phyloP scores from a whole-genome alignment of 208 protist species.

The Leishmania turanica region DNA sequence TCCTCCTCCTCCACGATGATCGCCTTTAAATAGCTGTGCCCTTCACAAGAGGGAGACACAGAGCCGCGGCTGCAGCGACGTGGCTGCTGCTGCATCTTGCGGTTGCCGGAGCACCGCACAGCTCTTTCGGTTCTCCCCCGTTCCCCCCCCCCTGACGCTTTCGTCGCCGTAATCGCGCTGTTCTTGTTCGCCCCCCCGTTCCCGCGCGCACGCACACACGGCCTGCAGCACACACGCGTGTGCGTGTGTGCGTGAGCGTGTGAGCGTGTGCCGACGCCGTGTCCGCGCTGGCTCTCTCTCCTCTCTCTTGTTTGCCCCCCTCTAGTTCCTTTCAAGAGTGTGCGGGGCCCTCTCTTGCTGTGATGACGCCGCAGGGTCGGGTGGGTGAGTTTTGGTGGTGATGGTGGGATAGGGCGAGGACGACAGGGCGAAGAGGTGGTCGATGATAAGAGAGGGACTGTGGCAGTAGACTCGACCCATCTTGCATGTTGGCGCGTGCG shows the following conservation, averaged over 20 bases:
- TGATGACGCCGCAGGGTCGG: neutral
- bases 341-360: neutral
- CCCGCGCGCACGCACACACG: too few species aligned
- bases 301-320: too few species aligned
- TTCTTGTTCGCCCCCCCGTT: too few species aligned
- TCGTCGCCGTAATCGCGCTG: too few species aligned
- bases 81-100: neutral
- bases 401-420: neutral
- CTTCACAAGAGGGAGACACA: neutral
- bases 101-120: neutral
- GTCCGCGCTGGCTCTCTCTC: neutral
- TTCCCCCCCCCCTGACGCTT: too few species aligned
- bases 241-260: neutral
- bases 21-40: neutral
- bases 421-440: neutral
- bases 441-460: neutral
- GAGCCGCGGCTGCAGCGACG: neutral
- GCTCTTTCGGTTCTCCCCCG: neutral
- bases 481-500: neutral
- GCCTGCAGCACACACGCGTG: neutral
- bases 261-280: neutral
- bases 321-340: neutral
- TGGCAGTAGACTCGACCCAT: neutral
- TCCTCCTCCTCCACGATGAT: slow-evolving; percentile 2
- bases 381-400: neutral